Evolutionary conservation across 2,329 filamentous ascomycete genomes (phyloP), one percentile per base, ranked within the genome.

Genomic region (Rutstroemia sp.): DNA sequence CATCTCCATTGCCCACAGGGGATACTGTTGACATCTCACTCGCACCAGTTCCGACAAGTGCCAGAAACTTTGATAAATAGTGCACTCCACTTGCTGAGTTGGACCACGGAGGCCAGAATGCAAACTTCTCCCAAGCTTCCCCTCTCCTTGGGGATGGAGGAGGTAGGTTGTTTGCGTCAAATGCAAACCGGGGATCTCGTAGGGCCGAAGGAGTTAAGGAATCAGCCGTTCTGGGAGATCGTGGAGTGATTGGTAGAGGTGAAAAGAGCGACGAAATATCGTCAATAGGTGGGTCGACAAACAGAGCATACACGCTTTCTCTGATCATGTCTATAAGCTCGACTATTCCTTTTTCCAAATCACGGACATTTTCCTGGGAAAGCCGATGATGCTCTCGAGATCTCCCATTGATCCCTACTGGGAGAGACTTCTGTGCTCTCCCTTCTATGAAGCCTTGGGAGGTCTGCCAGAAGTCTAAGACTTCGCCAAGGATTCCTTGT

Each of bases 41-140:
- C 1, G 90, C 89, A 2, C 88, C 92, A 2, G 87, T 87, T n/a
- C 92, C 91, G 4, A 99, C 83, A 3, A 96, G 76, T 0, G 84
- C 78, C 21, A 97, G 76, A 69, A 94, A 86, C 69, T 88, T 90
- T 51, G 88, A 84, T 5, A 99, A 78, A 67, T 95, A 96, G 69
- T 95, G 83, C 1, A 92, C 89, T n/a, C 89, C 92, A 57, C 91
- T 95, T 23, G 97, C 75, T 0, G 92, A 92, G 68, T 96, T 97
- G 2, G 91, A 88, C 73, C 88, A 87, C 0, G 92, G 94, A 4
- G 92, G 92, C 92, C 92, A 97, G 71, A 97, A 99, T 0, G 92
- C 92, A 70, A 94, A 83, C 73, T 92, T 87, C 68, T 97, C 94
- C 90, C 91, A 97, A 0, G 86, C 75, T 64, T 96, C 90, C 5